Evolutionary conservation across 345 rosid genomes (phyloP).

Genomic region (Zanthoxylum bungeanum): DNA sequence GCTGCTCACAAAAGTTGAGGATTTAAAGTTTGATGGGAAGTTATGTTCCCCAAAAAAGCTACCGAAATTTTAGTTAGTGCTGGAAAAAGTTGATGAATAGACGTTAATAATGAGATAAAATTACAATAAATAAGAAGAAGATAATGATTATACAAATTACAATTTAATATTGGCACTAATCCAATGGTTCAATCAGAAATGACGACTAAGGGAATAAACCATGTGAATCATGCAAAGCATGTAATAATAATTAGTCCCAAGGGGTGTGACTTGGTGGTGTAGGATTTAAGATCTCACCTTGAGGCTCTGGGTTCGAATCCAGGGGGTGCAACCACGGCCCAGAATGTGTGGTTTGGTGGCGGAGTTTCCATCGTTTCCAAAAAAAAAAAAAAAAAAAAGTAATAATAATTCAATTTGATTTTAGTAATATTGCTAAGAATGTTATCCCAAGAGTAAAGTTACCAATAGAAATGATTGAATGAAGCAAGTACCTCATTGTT

Average conservation of each 20-base stretch:
- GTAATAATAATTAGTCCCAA: too few species aligned
- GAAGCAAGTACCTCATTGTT: too few species aligned
- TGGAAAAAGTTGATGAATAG: not conserved
- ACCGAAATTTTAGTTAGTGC: not conserved
- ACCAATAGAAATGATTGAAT: too few species aligned
- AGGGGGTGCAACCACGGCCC: too few species aligned
- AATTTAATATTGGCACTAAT: not conserved
- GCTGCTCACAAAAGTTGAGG: not conserved
- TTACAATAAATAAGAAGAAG: too few species aligned
- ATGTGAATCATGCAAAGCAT: not conserved
- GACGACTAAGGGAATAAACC: not conserved
- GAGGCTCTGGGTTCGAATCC: too few species aligned
- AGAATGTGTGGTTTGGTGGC: too few species aligned
- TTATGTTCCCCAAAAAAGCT: not conserved
- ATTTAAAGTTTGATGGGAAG: not conserved
- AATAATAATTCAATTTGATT: not conserved
- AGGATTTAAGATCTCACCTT: too few species aligned
- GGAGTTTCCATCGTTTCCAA: too few species aligned
- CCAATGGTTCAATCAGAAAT: not conserved
- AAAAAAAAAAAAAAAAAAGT: too few species aligned
- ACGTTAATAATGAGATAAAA: not conserved
- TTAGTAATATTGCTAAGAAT: not conserved
- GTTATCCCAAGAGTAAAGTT: too few species aligned
- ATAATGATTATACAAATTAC: not conserved
- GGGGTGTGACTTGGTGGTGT: too few species aligned